Evolutionary conservation across 202 grass and related monocot species (phyloP), one percentile per base, ranked within the genome.

Genomic region (Schoenoplectus tabernaemontani): DNA sequence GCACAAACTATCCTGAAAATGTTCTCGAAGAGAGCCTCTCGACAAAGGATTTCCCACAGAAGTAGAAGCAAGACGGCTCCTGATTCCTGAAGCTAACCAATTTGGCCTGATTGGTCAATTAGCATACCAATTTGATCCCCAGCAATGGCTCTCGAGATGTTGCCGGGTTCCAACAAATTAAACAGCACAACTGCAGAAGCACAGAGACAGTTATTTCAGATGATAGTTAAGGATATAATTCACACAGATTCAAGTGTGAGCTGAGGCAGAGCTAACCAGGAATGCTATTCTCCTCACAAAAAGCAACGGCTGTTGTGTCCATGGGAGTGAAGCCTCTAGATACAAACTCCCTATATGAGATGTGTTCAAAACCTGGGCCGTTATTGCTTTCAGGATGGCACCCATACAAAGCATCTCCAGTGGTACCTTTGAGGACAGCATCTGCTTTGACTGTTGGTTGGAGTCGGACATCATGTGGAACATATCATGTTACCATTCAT

Each of bases 281-380:
- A 83, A 94, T 90, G 77, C 92, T 92, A 81, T 92, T 98, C 78
- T 98, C 95, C 83, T 92, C 89, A 22, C 95, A 98, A 58, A 91
- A 89, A 26, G 91, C 93, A 83, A 98, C 76, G 50, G 95, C 89
- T 64, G 95, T 92, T 82, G 91, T 92, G 78, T 98, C 89, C 86
- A 98, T 89, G 64, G 85, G 89, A 59, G 84, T 92, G 59, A 82
- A 89, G 38, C 83, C 91, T 89, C 91, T 92, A 67, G 87, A 84
- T 64, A 81, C 84, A 61, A 97, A 83, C 86, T 97, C 91, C 81
- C 91, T 90, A 81, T 86, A 94, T 20, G 95, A 94, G 66, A 98
- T 90, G 79, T 94, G 91, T 61, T 98, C 95, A 87, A 92, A 94
- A 15, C 61, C n/a, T 23, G 78, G 20, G 57, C 47, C 83, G 36